Evolutionary conservation across 208 protist species (phyloP), one percentile per base, ranked within the genome.

Genomic region (Angomonas deanei): DNA sequence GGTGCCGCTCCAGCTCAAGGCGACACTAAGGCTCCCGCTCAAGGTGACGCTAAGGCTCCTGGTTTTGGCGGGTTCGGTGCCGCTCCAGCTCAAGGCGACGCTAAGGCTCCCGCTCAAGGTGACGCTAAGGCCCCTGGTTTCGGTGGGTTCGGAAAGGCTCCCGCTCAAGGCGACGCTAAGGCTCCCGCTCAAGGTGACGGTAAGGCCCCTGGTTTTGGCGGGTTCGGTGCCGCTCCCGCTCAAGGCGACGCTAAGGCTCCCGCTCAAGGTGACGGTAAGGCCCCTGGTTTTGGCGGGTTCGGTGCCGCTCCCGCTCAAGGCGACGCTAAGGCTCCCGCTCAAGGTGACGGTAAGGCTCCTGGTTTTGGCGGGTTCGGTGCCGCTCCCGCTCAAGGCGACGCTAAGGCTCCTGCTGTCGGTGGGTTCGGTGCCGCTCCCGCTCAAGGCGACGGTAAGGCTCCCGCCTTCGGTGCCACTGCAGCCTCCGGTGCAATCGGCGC

Each of bases 361-460:
- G 46, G n/a, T 5, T 13, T 21, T 4, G 46, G 10, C 17, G 10
- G 10, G n/a, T 5, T 19, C 46, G 46, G 10, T 50, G 15, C 8
- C 11, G 46, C 46, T 13, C n/a, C 4, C n/a, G 46, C 46, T 23
- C 8, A 13, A 19, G 54, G 54, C 21, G 54, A 23, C 17, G 30
- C 28, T 33, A 24, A 30, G 28, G 54, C 54, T 23, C 30, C 54
- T 34, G 54, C 54, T 23, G 3, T 19, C 39, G 55, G 55, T 30
- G 52, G 28, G 27, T 58, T 58, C 17, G 52, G 52, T 19, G 33
- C 28, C 27, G 52, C 52, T 32, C 28, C 52, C 24, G 50, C 50
- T 17, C 23, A 4, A 23, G 17, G 46, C 8, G 46, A 13, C 46
- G 17, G 8, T 19, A 21, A 13, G 17, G 3, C 50, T 19, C 21